Evolutionary conservation across 83 land plant genomes (phyloP), one percentile per base, ranked within the genome.

Genomic region (Picea engelmannii): DNA sequence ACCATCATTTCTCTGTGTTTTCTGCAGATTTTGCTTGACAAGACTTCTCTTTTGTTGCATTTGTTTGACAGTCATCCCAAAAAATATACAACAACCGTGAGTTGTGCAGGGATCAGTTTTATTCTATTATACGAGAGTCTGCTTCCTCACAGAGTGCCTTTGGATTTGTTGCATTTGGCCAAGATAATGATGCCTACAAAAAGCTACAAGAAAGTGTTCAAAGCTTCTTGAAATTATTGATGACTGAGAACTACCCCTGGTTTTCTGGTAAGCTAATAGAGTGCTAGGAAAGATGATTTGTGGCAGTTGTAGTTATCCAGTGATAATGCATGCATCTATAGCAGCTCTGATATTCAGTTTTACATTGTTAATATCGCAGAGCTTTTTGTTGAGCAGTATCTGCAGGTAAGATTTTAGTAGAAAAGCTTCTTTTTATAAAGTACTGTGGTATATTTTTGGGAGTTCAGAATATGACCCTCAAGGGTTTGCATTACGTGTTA

Each of bases 181-280:
- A 79, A 61, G 81, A 78, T 49, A 82, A 80, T 67, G 83, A 76
- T 8, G 66, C 80, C 58, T 79, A 66, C 44, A 47, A 47, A 59
- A 84, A 62, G 74, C 73, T 67, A 65, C 81, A 75, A 44, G 84
- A 87, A 62, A 70, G 70, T 69, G 87, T 84, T 65, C 85, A 60
- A 62, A 81, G 76, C 21, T 81, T 87, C 68, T 78, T 84, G 59
- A 82, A 62, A 78, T 67, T 70, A 44, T 83, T 87, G 79, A 31
- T 84, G 84, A 69, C 82, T 58, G 87, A 87, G 81, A 87, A 87
- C 44, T 87, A 87, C 55, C 83, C 87, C 35, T 84, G 86, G 89
- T 87, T 87, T 84, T 63, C 86, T 65, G 86, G 86, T 87, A 75
- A 81, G 25, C 31, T 31, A 58, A 65, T 77, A 16, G 38, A 49